phyloP scores from a whole-genome alignment of 208 protist genomes.

The Leishmania lainsoni region DNA sequence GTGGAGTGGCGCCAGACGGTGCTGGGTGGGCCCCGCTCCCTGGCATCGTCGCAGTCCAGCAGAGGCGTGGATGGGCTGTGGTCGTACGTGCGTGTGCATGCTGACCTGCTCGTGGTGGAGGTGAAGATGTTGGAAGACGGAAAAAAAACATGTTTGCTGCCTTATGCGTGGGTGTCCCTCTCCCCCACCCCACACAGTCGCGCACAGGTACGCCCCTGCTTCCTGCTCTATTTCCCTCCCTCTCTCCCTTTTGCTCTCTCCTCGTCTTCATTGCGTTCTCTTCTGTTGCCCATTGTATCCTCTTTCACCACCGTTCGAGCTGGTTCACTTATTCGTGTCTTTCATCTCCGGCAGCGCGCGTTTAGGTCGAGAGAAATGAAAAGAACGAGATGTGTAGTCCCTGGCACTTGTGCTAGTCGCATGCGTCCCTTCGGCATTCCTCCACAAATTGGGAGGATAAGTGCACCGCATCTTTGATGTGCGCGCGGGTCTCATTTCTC shows the following conservation, averaged over 20 bases:
- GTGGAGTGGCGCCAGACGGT: neutral
- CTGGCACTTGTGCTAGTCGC: no score
- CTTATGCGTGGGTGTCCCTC: neutral
- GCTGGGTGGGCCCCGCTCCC: neutral
- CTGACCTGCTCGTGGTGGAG: neutral
- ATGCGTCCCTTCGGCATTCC: no score
- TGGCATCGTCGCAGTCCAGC: neutral
- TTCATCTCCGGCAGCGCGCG: no score
- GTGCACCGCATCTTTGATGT: no score
- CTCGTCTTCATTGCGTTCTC: neutral
- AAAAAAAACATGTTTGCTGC: neutral
- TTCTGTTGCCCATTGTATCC: neutral
- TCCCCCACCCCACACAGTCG: neutral
- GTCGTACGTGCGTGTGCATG: neutral
- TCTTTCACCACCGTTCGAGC: no score
- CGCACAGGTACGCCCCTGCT: neutral
- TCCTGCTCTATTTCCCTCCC: neutral
- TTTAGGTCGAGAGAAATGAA: no score
- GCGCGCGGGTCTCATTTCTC: no score
- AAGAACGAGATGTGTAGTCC: no score
- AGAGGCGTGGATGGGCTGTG: neutral
- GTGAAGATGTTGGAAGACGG: neutral
- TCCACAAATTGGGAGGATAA: no score
- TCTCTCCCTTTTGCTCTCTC: no score
- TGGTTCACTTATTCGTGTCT: no score